Base-by-base conservation (phyloP, 495 filamentous ascomycete species). In the Penicillium simplicissimum region DNA sequence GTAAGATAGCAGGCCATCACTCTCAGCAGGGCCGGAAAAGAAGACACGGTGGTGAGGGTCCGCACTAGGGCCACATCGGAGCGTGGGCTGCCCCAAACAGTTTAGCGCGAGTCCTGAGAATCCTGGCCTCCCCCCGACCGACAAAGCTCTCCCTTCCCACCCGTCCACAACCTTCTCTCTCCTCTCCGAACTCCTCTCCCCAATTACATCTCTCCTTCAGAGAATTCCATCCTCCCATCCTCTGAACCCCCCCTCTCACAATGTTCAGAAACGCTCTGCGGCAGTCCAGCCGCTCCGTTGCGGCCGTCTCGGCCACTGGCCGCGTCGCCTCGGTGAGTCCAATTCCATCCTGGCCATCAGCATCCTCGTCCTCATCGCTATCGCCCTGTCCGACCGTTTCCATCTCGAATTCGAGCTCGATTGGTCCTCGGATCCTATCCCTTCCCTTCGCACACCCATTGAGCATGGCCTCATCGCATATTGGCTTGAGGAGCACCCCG, bases 251-350 rank as follows among this genome's bases (percentile, higher is more conserved):
- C 76, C 71, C 71, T 68, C 70, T 76, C 79, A 87, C 68, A 78
- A 97, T 98, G 95, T 94, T 98, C 86, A 92, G 93, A 80, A 96
- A 91, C 89, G 93, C 93, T 85, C 84, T 97, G 81, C 87, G 93
- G 81, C 93, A 95, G 85, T 93, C 91, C 76, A 89, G 88, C 84
- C 92, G 93, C 83, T 88, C 89, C 81, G 89, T 95, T 80, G 91
- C 91, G 81, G 93, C 90, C 79, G 84, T 94, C 83, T 90, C 93
- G 89, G 89, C 91, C 74, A 82, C 88, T 70, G 86, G 92, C 85
- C 90, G 93, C 84, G 85, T 94, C 83, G 88, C 86, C 75, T 88
- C 88, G 82, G 94, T 98, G 92, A 86, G 94, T 94, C 79, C 70
- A 63, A 65, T 68, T 67, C 74, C 74, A 77, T 68, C 60, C 58